Conservation (phyloP, 805 yeast species). For the Cephaloascus fragrans region DNA sequence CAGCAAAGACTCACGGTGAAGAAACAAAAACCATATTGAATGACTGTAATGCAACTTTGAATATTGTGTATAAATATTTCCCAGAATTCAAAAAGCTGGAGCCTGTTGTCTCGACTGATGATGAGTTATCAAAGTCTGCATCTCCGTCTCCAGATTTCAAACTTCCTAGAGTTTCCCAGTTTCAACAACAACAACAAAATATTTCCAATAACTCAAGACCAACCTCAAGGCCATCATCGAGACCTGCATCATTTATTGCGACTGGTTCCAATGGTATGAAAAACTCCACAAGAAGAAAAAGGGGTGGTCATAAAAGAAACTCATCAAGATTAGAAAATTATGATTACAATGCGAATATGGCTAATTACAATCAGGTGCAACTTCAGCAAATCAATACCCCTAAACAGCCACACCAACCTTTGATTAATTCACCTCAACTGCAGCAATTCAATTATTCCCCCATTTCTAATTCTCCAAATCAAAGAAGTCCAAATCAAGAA, state of each 20-base stretch:
- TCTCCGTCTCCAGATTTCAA: not conserved
- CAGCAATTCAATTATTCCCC: not conserved
- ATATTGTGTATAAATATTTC: slow-evolving; percentile 23
- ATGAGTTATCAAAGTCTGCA: not conserved
- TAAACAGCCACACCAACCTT: slow-evolving; percentile 1
- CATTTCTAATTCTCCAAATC: not conserved
- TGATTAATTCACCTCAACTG: not conserved
- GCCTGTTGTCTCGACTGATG: not conserved
- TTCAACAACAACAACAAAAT: slow-evolving; percentile 1
- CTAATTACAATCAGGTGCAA: not conserved
- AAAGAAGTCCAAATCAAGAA: slow-evolving; percentile 3
- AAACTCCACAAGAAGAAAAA: slow-evolving; percentile 13
- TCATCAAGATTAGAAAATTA: slow-evolving; percentile 15
- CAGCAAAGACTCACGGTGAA: slow-evolving; percentile 38
- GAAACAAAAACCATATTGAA: slow-evolving; percentile 33
- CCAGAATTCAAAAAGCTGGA: slow-evolving; percentile 1
- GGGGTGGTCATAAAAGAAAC: slow-evolving; percentile 23
- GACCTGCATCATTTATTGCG: not conserved
- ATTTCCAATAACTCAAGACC: slow-evolving; percentile 1
- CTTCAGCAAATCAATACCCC: slow-evolving; percentile 1
- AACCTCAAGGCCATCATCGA: slow-evolving; percentile 4
- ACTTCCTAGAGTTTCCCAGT: not conserved
- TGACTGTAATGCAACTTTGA: slow-evolving; percentile 37
- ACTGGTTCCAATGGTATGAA: slow-evolving; percentile 1
- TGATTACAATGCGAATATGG: not conserved